Evolutionary conservation across 176 grass and related monocot species (phyloP), one percentile per base, ranked within the genome.

Genomic region (Bolboschoenus planiculmis): DNA sequence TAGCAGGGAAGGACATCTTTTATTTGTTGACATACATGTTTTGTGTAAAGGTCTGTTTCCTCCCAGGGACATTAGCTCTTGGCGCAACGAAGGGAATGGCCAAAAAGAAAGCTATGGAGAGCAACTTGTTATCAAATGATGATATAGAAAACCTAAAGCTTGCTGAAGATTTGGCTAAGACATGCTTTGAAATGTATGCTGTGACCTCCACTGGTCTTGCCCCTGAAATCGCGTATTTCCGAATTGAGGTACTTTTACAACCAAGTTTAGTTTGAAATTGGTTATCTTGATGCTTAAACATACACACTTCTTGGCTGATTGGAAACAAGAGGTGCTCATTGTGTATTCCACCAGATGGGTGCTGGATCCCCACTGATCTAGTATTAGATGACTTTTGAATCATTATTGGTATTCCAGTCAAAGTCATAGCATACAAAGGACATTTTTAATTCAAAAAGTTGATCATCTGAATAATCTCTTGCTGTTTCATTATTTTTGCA

Each of bases 211-310:
- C 96, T 44, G 96, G 92, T 44, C 92, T 98, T 76, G 87, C 96
- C 89, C 92, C 96, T 76, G 96, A 98, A 95, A 98, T 98, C 76
- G 84, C 90, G 78, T 98, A 98, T 93, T 98, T 98, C 78, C 88
- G 88, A 79, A 87, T 90, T 54, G 92, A 98, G 89, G 96, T 98
- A 81, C 15, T 77, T 80, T 24, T 60, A 14, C 9, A 43, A 59
- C 23, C 78, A 16, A 60, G 44, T 51, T 76, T 76, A 4, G 24
- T 30, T 50, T 48, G 14, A 23, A 76, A 43, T 51, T 76, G 11
- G 72, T 76, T 33, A 43, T 76, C 4, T 51, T 76, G 44, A 50
- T 29, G 23, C 68, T 74, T 50, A 50, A 75, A 51, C 72, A 50
- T 31, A 51, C 44, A 51, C 24, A 21, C 26, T 31, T 50, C 23